Evolutionary conservation across 2,329 filamentous ascomycete species (phyloP).

Genomic region (Alternaria dauci): DNA sequence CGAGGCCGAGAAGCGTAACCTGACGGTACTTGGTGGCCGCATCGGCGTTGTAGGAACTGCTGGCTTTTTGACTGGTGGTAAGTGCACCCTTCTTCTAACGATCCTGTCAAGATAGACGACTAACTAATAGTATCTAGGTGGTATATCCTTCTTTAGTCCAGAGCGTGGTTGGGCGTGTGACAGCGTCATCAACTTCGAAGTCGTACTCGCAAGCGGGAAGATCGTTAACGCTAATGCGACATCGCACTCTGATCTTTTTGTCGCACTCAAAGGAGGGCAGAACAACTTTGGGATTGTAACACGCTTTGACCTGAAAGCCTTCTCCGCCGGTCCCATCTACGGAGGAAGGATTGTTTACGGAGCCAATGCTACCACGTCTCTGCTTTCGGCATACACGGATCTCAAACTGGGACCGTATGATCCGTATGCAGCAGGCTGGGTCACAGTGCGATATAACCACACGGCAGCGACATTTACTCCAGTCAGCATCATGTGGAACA

Average conservation of each 20-base stretch:
- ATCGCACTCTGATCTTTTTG: slow-evolving; percentile 49
- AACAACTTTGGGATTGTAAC: slow-evolving; percentile 56
- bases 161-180: slow-evolving; percentile 35
- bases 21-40: slow-evolving; percentile 35
- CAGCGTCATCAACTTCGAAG: slow-evolving; percentile 40
- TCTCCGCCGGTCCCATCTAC: slow-evolving; percentile 24
- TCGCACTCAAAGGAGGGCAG: slow-evolving; percentile 55
- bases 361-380: slow-evolving; percentile 18
- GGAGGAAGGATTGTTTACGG: slow-evolving; percentile 29
- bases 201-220: slow-evolving; percentile 52
- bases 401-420: slow-evolving; percentile 31
- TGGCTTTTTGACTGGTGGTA: slow-evolving; percentile 44
- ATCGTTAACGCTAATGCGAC: slow-evolving; percentile 50
- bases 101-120: not conserved
- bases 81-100: not conserved
- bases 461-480: slow-evolving; percentile 25
- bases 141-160: slow-evolving; percentile 33
- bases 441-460: slow-evolving; percentile 34
- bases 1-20: slow-evolving; percentile 25
- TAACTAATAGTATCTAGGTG: slow-evolving; percentile 16
- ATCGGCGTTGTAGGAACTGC: slow-evolving; percentile 39
- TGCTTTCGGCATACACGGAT: slow-evolving; percentile 31
- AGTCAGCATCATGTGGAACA: slow-evolving; percentile 35
- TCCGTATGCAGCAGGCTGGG: slow-evolving; percentile 37
- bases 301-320: slow-evolving; percentile 50